Evolutionary conservation across 108 stramenopile species (phyloP).

Genomic region (Cyclotella choctawhatcheeana): DNA sequence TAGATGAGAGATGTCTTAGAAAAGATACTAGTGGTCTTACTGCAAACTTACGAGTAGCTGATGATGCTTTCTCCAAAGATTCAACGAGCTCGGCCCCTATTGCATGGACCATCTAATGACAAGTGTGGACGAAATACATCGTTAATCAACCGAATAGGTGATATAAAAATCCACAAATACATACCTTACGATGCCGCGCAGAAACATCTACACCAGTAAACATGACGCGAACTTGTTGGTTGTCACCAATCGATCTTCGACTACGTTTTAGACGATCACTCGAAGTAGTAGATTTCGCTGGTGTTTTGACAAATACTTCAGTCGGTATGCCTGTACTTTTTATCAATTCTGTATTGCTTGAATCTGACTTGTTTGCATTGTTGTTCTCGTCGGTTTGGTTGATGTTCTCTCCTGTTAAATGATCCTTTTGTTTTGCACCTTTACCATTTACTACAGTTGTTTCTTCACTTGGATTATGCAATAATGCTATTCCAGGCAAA

Average conservation of each 20-base stretch:
- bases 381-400: background rate
- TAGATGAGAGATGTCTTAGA: background rate
- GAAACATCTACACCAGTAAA: conserved; percentile 44
- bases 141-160: background rate
- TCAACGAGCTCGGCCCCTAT: conserved; percentile 62
- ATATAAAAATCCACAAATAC: background rate
- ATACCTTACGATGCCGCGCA: conserved; percentile 11
- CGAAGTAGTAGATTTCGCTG: background rate
- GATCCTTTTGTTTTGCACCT: conserved; percentile 16
- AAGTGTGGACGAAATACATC: background rate
- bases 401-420: background rate
- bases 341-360: background rate
- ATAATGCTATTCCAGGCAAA: conserved; percentile 23
- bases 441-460: conserved; percentile 33
- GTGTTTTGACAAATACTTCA: background rate
- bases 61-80: conserved; percentile 51
- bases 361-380: background rate
- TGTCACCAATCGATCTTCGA: background rate
- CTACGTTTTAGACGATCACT: background rate
- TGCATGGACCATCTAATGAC: conserved; percentile 46
- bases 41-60: conserved; percentile 47
- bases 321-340: background rate
- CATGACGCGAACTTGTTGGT: conserved; percentile 27
- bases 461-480: conserved; percentile 22
- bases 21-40: background rate